Evolutionary conservation across 2,329 filamentous ascomycete species (phyloP).

Genomic region (Fusarium brevicatenulatum): DNA sequence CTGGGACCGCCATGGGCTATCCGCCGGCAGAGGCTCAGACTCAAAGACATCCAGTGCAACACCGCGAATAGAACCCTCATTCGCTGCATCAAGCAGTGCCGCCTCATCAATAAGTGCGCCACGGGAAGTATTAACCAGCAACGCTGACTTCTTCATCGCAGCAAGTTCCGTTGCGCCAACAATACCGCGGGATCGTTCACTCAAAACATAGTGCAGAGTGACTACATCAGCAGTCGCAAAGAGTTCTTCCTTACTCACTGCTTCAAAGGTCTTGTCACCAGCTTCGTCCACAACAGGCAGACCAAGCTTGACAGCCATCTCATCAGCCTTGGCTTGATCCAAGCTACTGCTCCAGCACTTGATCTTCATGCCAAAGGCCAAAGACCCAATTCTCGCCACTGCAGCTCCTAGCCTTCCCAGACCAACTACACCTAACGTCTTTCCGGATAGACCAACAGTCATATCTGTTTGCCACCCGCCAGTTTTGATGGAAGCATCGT

Average conservation of each 20-base stretch:
- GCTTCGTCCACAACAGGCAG: background rate
- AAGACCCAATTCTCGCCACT: background rate
- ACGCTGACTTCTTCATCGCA: background rate
- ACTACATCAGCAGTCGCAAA: constrained; percentile 1
- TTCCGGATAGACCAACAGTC: background rate
- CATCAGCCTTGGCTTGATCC: constrained; percentile 56
- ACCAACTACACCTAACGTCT: background rate
- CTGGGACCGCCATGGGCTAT: background rate
- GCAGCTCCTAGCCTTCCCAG: background rate
- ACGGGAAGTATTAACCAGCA: constrained; percentile 1
- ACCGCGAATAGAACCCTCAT: background rate
- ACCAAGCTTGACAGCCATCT: background rate
- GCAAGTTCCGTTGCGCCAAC: background rate
- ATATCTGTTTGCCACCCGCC: background rate
- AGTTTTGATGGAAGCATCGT: background rate
- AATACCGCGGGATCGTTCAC: background rate
- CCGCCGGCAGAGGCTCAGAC: background rate
- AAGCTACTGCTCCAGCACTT: background rate
- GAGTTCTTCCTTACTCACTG: constrained; percentile 4
- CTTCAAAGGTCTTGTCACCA: background rate
- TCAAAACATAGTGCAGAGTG: constrained; percentile 3
- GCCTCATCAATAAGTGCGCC: background rate
- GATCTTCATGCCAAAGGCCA: background rate
- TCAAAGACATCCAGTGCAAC: background rate
- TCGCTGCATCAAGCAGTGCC: background rate